A percentile compares a stretch with the other conserved stretches of the same genome.
These are phyloP conservation scores for Amoebophrya sp. DNA, from an alignment of 169 alveolate species.

Conservation along the genomic window DNA sequence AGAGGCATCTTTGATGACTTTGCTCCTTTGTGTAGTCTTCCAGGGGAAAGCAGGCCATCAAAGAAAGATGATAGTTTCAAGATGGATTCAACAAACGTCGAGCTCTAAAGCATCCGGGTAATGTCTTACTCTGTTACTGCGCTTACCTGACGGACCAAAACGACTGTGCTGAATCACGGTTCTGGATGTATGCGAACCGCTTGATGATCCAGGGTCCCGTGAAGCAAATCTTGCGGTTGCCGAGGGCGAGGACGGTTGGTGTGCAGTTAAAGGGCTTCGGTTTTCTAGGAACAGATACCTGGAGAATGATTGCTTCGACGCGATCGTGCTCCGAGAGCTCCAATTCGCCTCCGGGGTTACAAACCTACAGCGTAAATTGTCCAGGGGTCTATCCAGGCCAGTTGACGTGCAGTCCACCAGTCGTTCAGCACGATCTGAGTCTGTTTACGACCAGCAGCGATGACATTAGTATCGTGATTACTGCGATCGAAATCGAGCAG, in stretches of 20 bases:
- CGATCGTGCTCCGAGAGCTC: background rate
- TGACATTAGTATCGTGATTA: background rate
- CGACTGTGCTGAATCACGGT: background rate
- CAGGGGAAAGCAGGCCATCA: too few species aligned
- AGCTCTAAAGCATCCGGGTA: too few species aligned
- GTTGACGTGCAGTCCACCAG: background rate
- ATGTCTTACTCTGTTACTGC: background rate
- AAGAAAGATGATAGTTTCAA: too few species aligned
- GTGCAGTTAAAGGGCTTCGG: background rate
- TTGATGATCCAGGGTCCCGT: background rate
- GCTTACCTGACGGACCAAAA: background rate
- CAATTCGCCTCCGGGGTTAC: background rate
- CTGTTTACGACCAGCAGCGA: background rate
- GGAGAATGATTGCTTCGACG: background rate
- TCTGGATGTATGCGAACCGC: background rate
- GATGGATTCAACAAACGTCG: too few species aligned
- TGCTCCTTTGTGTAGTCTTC: too few species aligned
- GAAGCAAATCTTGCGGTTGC: background rate
- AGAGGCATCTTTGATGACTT: too few species aligned
- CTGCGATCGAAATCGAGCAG: background rate
- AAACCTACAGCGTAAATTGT: background rate
- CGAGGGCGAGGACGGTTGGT: background rate
- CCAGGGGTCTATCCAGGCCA: background rate
- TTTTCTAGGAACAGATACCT: background rate
- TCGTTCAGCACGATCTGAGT: background rate